These are phyloP conservation scores for Coffea eugenioides DNA, from an alignment of 257 asterid species.

Conservation along the genomic window DNA sequence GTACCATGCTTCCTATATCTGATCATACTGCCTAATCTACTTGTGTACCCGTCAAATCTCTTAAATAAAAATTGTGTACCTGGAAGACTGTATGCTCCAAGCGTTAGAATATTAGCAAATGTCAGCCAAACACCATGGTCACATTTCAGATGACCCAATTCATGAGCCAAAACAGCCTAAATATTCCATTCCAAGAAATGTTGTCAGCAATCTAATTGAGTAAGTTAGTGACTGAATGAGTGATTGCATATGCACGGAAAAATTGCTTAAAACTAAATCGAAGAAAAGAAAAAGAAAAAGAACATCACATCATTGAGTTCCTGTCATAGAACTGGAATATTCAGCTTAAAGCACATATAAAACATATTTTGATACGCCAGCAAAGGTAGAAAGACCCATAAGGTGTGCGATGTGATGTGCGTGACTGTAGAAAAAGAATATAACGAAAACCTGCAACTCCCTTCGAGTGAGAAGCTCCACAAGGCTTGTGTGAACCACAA, in stretches of 20 bases:
- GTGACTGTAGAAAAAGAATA: neutral
- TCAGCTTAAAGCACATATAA: neutral
- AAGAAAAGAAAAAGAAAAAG: neutral
- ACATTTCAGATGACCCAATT: conserved; percentile 91
- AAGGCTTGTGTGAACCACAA: conserved; percentile 92
- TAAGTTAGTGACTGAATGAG: neutral
- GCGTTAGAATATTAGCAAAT: conserved; percentile 80
- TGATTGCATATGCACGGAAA: neutral
- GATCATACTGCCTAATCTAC: neutral
- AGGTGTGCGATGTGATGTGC: neutral
- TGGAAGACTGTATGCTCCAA: conserved; percentile 83
- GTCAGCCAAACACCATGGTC: conserved; percentile 98
- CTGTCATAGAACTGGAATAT: neutral
- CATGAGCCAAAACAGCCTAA: conserved; percentile 98
- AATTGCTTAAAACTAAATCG: neutral
- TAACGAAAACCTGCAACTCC: conserved; percentile 70
- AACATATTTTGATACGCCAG: neutral
- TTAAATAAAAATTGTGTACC: conserved; percentile 35
- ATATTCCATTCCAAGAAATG: conserved; percentile 10
- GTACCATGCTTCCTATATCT: neutral
- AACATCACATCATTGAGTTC: neutral
- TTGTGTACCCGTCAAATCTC: neutral
- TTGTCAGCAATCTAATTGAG: neutral
- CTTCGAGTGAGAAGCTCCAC: conserved; percentile 83
- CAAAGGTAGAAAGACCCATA: neutral